phyloP scores from a whole-genome alignment of 2,329 filamentous ascomycete species.

The Exophiala bonariae region DNA sequence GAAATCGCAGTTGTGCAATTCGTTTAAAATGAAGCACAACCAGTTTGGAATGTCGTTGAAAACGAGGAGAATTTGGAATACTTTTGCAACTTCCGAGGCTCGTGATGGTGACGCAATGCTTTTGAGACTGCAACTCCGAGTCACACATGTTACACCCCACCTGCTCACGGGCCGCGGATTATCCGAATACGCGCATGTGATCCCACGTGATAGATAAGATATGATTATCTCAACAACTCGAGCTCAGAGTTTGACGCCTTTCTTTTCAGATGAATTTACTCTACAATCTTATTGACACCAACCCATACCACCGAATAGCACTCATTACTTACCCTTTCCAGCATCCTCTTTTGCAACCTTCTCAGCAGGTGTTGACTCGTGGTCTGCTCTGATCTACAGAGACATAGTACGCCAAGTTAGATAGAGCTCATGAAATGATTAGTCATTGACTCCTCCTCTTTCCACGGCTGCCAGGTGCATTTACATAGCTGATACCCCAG shows the following conservation, averaged over 20 bases:
- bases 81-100: not conserved
- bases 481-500: too few relatives aligned
- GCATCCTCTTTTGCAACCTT: not conserved
- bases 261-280: too few relatives aligned
- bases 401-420: not conserved
- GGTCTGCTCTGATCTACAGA: constrained; percentile 8
- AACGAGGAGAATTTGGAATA: not conserved
- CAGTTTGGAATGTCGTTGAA: not conserved
- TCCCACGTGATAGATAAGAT: too few relatives aligned
- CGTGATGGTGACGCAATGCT: not conserved
- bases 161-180: too few relatives aligned
- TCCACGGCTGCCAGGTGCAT: not conserved
- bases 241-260: too few relatives aligned
- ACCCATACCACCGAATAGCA: too few relatives aligned
- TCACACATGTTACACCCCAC: too few relatives aligned
- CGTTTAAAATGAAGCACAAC: not conserved
- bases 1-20: not conserved
- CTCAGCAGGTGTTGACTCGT: not conserved
- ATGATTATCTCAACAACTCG: too few relatives aligned
- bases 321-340: too few relatives aligned
- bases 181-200: too few relatives aligned
- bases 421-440: not conserved
- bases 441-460: not conserved
- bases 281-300: too few relatives aligned
- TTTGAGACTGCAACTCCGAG: not conserved